phyloP scores from a whole-genome alignment of 495 filamentous ascomycete species.

The Tuber melanosporum region DNA sequence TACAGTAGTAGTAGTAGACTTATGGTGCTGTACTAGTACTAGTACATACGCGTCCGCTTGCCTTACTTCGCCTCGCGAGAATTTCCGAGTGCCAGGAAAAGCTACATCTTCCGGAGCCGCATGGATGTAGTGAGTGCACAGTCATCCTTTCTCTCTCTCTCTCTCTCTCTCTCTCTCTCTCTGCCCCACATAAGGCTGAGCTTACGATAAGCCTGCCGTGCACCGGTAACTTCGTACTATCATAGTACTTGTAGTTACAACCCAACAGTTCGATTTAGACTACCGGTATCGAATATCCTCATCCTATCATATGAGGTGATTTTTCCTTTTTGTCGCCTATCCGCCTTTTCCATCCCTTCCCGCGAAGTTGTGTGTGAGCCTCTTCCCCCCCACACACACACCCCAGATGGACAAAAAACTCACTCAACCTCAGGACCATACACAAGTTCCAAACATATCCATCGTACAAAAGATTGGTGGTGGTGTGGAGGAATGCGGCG shows the following conservation, averaged over 20 bases:
- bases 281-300: not conserved
- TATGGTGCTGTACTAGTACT: not conserved
- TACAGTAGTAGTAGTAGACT: not conserved
- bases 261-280: too few relatives aligned
- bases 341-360: not conserved
- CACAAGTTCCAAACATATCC: not conserved
- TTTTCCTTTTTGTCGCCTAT: not conserved
- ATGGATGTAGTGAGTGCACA: not conserved
- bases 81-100: slow-evolving; percentile 1
- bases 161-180: too few relatives aligned
- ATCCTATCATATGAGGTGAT: not conserved
- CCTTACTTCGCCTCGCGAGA: not conserved
- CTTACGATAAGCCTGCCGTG: not conserved
- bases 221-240: not conserved
- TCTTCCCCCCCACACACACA: not conserved
- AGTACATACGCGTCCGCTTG: not conserved
- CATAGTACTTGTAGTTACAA: too few relatives aligned
- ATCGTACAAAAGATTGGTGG: too few relatives aligned
- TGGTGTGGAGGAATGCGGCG: too few relatives aligned
- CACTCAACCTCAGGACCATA: not conserved
- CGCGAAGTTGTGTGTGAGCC: not conserved
- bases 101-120: not conserved
- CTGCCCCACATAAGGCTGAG: not conserved
- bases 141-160: too few relatives aligned
- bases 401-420: too few relatives aligned